Base-by-base conservation (phyloP, 352 stramenopile species). In the Pythium coloratum region DNA sequence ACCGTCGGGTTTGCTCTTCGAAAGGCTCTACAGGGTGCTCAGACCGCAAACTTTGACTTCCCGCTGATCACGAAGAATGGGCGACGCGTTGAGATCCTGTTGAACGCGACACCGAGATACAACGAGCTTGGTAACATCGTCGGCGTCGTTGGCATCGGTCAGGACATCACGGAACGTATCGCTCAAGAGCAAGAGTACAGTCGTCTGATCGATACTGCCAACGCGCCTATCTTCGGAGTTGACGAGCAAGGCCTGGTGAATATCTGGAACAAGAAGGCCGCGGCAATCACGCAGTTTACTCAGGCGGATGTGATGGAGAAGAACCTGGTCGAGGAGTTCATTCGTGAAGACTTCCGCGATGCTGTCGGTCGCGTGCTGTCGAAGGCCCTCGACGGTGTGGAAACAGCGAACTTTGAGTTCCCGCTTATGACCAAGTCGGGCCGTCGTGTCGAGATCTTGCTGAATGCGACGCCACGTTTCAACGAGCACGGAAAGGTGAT, bases 221-320 rank as follows among this genome's bases (percentile, higher is more conserved):
- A 97, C 53, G 86, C 89, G 0, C 86, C 89, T 12, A 96, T 97
- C 44, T 96, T 97, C 55, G 90, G 89, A 34, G 84, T 96, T 24
- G 86, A 97, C 65, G 67, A 70, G 32, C 72, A 95, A 33, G 85
- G 87, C 6, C 67, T 68, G 28, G 88, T 96, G 7, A 94, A 93
- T 51, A 94, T 94, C 61, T 96, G 88, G 88, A 96, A 98, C 69
- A 84, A 96, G 51, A 97, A 97, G 63, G 89, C 88, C 12, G 84
- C 82, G 3, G 77, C 90, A 38, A 92, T 92, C 59, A 95, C 86
- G 5, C 42, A 49, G 42, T 49, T 49, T 18, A 26, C 42, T 16
- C 18, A 49, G 16, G 12, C 14, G 16, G 42, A 49, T 12, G 42
- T 49, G 16, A 26, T 49, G 16, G 42, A 18, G 14, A 49, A 64